A percentile compares a stretch with the other conserved stretches of the same genome.
These are phyloP conservation scores for Neopestalotiopsis rosae DNA, from an alignment of 2,329 filamentous ascomycete species.

Conservation along the genomic window DNA sequence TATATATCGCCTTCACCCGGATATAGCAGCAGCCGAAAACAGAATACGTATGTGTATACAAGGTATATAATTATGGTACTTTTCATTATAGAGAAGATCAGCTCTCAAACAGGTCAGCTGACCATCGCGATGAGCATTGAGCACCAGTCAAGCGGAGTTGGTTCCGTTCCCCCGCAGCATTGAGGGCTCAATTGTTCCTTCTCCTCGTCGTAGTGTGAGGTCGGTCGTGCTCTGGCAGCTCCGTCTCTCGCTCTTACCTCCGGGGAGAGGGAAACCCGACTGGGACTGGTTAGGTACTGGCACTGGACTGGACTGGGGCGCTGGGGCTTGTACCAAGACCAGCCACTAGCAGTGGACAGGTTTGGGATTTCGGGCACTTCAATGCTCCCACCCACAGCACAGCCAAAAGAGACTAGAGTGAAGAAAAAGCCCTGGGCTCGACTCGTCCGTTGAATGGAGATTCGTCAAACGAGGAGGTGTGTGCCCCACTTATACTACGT, in stretches of 20 bases:
- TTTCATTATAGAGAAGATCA: too few relatives aligned
- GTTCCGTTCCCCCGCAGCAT: neutral
- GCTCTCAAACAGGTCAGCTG: too few relatives aligned
- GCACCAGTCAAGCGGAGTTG: neutral
- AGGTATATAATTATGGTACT: too few relatives aligned
- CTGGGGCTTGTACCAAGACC: neutral
- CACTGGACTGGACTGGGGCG: neutral
- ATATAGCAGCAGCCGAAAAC: too few relatives aligned
- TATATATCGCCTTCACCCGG: too few relatives aligned
- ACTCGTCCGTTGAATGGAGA: neutral
- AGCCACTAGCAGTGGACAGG: too few relatives aligned
- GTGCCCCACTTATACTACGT: neutral
- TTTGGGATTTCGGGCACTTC: neutral
- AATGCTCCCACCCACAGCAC: neutral
- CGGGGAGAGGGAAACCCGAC: neutral
- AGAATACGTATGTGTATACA: too few relatives aligned
- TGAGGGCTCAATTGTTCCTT: neutral
- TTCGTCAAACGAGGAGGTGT: constrained; percentile 2
- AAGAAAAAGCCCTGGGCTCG: neutral
- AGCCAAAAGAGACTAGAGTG: neutral
- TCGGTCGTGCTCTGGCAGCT: neutral
- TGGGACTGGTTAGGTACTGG: neutral
- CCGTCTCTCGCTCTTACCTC: neutral
- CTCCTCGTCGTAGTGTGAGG: neutral
- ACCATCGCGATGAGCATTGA: neutral